These are phyloP conservation scores for Colletotrichum tofieldiae DNA, from an alignment of 2,329 filamentous ascomycete genomes.

Conservation along the genomic window DNA sequence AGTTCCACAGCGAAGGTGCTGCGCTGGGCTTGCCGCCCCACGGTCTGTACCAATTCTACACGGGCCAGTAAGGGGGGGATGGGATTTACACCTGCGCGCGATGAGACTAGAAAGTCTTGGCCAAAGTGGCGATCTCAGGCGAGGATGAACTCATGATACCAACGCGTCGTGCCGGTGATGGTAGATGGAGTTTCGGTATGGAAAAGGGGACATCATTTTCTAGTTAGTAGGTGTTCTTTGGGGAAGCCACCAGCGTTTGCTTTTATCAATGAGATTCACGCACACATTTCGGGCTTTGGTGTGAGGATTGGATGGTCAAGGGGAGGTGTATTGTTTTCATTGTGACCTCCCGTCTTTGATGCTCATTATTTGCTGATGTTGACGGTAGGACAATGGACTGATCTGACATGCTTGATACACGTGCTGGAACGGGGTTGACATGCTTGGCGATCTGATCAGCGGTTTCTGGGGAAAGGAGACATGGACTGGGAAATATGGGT, in stretches of 20 bases:
- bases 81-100: background rate
- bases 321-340: background rate
- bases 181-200: conserved; percentile 7
- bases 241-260: conserved; percentile 2
- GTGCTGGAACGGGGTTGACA: background rate
- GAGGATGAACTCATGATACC: background rate
- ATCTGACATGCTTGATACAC: background rate
- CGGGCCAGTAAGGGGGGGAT: background rate
- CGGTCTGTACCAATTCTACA: conserved; percentile 21
- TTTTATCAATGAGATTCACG: background rate
- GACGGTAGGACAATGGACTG: background rate
- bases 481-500: background rate
- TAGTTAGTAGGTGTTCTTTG: background rate
- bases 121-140: background rate
- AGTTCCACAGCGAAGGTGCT: conserved; percentile 43
- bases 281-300: background rate
- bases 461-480: conserved; percentile 7
- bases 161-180: background rate
- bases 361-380: background rate
- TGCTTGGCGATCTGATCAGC: conserved; percentile 11
- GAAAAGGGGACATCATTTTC: background rate
- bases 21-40: conserved; percentile 16
- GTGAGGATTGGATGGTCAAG: too few species aligned
- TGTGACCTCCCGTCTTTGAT: background rate
- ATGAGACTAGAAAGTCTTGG: conserved; percentile 1